Percentiles rank a stretch among this genome's conserved stretches.
Evolutionary conservation across 2,329 filamentous ascomycete genomes (phyloP).

Genomic region (Ceratocystis cacaofunesta): DNA sequence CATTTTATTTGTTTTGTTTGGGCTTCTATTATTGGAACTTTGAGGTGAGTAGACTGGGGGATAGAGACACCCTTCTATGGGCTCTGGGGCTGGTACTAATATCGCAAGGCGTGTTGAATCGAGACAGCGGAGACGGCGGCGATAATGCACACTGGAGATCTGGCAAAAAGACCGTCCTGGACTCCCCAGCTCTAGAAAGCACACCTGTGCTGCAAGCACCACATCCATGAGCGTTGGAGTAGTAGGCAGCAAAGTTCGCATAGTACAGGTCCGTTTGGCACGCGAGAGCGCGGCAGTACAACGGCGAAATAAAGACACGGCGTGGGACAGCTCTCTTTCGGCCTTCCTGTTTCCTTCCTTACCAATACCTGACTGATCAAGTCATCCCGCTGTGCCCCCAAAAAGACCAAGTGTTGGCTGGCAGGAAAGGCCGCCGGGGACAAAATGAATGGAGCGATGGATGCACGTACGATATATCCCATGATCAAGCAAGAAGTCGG

Average conservation of each 20-base stretch:
- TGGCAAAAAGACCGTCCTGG: not conserved
- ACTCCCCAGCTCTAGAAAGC: not conserved
- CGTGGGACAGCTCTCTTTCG: too few species aligned
- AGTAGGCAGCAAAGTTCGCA: not conserved
- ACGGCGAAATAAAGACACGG: not conserved
- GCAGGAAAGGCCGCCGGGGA: not conserved
- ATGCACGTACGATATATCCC: not conserved
- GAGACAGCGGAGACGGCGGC: too few species aligned
- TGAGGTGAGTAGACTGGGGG: not conserved
- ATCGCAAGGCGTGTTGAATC: too few species aligned
- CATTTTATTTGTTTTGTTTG: not conserved
- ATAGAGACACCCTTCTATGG: too few species aligned
- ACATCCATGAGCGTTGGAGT: not conserved
- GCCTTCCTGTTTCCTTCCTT: too few species aligned
- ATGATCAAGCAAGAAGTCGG: too few species aligned
- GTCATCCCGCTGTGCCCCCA: not conserved
- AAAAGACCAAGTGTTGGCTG: not conserved
- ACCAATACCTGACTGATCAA: too few species aligned
- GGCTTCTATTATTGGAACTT: not conserved
- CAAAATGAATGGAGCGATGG: not conserved
- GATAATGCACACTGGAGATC: not conserved
- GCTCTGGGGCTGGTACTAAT: too few species aligned
- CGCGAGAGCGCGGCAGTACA: too few species aligned
- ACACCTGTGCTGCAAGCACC: not conserved
- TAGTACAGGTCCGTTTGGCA: not conserved